phyloP scores from a whole-genome alignment of 345 rosid genomes.

The Pistacia vera region DNA sequence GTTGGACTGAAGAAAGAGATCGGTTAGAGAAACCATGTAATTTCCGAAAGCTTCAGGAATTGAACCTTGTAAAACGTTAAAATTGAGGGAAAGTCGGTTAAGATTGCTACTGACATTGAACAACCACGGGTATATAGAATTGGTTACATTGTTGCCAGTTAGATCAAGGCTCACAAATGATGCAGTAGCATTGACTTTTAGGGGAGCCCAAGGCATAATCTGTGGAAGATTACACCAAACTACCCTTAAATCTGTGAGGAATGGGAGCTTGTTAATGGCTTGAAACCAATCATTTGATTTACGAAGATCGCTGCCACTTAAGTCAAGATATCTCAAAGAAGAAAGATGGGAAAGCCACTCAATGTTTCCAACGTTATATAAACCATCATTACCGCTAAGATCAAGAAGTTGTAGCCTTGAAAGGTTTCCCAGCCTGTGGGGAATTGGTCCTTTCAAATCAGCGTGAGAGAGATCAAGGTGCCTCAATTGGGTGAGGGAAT shows the following conservation, averaged over 20 bases:
- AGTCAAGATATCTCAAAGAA: background rate
- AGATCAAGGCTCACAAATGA: conserved; percentile 11
- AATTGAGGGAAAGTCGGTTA: background rate
- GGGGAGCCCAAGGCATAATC: background rate
- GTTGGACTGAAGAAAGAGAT: background rate
- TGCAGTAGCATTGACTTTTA: background rate
- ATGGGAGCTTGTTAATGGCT: conserved; percentile 5
- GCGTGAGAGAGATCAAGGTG: background rate
- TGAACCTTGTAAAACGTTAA: background rate
- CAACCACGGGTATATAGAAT: conserved; percentile 16
- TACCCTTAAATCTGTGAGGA: conserved; percentile 1
- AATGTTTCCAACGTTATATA: background rate
- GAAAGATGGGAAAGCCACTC: conserved; percentile 16
- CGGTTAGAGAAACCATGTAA: background rate
- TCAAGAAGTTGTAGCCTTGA: conserved; percentile 16
- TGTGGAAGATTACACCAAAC: conserved; percentile 8
- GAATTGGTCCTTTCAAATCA: background rate
- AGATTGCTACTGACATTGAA: background rate
- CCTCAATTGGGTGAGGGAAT: background rate
- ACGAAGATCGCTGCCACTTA: background rate
- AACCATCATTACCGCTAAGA: background rate
- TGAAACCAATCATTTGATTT: conserved; percentile 15
- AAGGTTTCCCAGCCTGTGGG: conserved; percentile 10
- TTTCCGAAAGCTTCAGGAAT: background rate
- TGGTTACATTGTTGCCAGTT: background rate